phyloP scores from a whole-genome alignment of 805 yeast species.

The Metschnikowia kofuensis region DNA sequence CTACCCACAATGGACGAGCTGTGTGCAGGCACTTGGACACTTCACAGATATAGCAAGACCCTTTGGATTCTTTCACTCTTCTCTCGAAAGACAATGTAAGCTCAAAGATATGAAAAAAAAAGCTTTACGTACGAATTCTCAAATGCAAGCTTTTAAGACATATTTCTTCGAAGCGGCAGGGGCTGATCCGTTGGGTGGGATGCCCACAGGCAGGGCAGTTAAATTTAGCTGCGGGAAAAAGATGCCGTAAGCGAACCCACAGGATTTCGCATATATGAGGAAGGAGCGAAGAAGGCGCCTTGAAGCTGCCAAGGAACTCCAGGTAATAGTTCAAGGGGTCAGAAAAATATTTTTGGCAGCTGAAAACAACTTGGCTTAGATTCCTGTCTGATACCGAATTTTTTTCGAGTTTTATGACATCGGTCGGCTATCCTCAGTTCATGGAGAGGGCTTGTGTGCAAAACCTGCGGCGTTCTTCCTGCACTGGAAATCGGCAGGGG shows the following conservation, averaged over 20 bases:
- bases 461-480: not conserved
- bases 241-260: not conserved
- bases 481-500: not conserved
- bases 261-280: not conserved
- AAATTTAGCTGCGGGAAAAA: not conserved
- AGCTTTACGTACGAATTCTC: not conserved
- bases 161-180: not conserved
- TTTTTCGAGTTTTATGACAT: too few species aligned
- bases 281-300: not conserved
- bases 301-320: not conserved
- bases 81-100: not conserved
- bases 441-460: not conserved
- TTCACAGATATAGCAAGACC: not conserved
- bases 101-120: too few species aligned
- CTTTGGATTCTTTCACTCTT: not conserved
- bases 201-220: not conserved
- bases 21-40: not conserved
- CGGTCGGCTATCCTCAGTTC: not conserved
- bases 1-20: not conserved
- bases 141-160: not conserved
- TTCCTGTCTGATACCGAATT: too few species aligned
- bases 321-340: not conserved
- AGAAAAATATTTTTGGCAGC: too few species aligned
- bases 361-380: too few species aligned
- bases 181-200: conserved; percentile 1